These are phyloP conservation scores for Neofusicoccum umdonicola DNA, from an alignment of 2,329 filamentous ascomycete species.

Conservation along the genomic window DNA sequence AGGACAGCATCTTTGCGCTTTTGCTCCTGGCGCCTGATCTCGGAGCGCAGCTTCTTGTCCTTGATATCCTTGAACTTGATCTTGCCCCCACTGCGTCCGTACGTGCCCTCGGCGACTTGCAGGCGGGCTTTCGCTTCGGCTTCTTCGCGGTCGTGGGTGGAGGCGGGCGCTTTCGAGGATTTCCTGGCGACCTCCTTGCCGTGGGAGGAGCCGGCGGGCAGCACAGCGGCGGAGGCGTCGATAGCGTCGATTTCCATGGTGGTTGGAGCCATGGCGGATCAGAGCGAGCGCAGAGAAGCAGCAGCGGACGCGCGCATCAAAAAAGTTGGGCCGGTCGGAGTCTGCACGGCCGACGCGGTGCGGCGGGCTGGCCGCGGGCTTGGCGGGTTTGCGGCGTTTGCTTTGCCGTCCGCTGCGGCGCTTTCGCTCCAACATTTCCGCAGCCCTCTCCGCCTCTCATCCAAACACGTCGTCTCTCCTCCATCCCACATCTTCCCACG, in stretches of 20 bases:
- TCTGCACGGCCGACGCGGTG: not conserved
- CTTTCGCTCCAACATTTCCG: slow-evolving; percentile 16
- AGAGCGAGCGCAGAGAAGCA: not conserved
- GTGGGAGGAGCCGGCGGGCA: not conserved
- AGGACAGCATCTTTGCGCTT: slow-evolving; percentile 80
- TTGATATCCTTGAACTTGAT: slow-evolving; percentile 71
- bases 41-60: slow-evolving; percentile 86
- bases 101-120: slow-evolving; percentile 57
- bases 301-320: not conserved
- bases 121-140: slow-evolving; percentile 31
- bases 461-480: not conserved
- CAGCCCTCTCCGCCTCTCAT: not conserved
- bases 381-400: slow-evolving; percentile 11
- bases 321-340: slow-evolving; percentile 13
- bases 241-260: not conserved
- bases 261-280: not conserved
- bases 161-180: not conserved
- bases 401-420: not conserved
- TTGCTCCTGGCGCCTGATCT: slow-evolving; percentile 72
- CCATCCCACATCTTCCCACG: slow-evolving; percentile 17
- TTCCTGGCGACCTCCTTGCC: slow-evolving; percentile 6
- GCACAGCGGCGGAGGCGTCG: not conserved
- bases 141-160: slow-evolving; percentile 13
- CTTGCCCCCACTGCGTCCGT: slow-evolving; percentile 73
- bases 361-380: not conserved